Percentiles rank a stretch among this genome's conserved stretches.
These are phyloP conservation scores for Pseudogymnoascus sp. DNA, from an alignment of 2,329 filamentous ascomycete species.

Conservation along the genomic window DNA sequence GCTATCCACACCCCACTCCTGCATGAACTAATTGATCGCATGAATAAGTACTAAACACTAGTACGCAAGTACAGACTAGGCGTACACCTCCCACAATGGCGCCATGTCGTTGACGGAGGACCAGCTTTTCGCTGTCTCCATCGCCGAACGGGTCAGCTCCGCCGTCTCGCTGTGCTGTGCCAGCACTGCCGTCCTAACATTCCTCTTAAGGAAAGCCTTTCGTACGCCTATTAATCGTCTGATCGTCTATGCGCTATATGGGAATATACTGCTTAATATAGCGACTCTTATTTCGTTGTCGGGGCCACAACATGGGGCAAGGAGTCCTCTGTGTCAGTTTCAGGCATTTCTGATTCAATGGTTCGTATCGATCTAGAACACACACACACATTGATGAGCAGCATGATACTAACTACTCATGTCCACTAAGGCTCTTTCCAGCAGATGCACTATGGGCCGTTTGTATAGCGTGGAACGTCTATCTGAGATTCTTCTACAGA, in stretches of 20 bases:
- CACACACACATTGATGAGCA: neutral
- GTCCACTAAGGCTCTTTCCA: slow-evolving; percentile 39
- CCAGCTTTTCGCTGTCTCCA: no score
- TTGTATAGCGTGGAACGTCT: slow-evolving; percentile 50
- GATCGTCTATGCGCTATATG: slow-evolving; percentile 48
- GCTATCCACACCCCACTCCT: no score
- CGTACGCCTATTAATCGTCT: slow-evolving; percentile 43
- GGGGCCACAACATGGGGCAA: neutral
- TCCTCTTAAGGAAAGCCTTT: no score
- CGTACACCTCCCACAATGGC: no score
- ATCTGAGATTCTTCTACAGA: slow-evolving; percentile 45
- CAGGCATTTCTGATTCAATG: slow-evolving; percentile 66
- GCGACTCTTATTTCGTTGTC: slow-evolving; percentile 44
- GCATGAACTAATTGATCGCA: no score
- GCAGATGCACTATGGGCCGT: slow-evolving; percentile 44
- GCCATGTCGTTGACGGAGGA: no score
- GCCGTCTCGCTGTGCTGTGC: no score
- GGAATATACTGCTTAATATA: slow-evolving; percentile 45
- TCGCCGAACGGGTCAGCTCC: no score
- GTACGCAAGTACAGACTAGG: no score
- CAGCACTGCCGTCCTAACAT: no score
- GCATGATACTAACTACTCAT: slow-evolving; percentile 1
- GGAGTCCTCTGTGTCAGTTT: slow-evolving; percentile 43
- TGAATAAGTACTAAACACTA: no score
- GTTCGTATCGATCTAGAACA: neutral